phyloP scores from a whole-genome alignment of 2,329 filamentous ascomycete species.

The Neonectria coccinea region DNA sequence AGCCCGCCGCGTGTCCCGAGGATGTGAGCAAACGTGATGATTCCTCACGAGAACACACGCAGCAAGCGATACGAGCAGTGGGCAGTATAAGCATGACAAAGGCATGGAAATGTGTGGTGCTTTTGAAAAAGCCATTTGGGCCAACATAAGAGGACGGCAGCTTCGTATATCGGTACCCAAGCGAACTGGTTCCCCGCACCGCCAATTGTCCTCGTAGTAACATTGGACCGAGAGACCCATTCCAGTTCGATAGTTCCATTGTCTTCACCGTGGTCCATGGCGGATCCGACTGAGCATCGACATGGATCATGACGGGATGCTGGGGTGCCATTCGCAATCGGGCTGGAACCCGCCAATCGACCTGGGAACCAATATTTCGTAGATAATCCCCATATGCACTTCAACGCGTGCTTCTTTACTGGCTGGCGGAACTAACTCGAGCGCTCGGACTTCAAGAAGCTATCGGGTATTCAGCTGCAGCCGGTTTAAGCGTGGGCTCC shows the following conservation, averaged over 20 bases:
- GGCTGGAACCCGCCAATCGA: neutral
- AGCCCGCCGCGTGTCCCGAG: neutral
- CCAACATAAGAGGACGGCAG: conserved; percentile 3
- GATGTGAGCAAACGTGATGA: neutral
- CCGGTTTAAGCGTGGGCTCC: neutral
- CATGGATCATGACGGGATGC: conserved; percentile 16
- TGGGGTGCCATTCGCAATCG: conserved; percentile 1
- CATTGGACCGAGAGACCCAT: neutral
- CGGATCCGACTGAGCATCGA: conserved; percentile 10
- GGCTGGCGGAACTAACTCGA: neutral
- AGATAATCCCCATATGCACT: neutral
- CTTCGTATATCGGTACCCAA: conserved; percentile 16
- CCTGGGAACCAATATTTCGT: neutral
- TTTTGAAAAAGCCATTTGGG: neutral
- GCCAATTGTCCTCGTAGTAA: neutral
- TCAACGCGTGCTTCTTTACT: neutral
- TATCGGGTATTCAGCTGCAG: neutral
- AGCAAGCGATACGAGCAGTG: neutral
- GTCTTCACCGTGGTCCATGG: neutral
- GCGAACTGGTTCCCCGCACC: conserved; percentile 14
- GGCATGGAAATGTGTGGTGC: neutral
- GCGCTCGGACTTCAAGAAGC: neutral
- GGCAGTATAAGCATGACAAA: conserved; percentile 14
- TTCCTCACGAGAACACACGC: neutral
- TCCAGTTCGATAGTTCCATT: neutral